A percentile compares a stretch with the other conserved stretches of the same genome.
Evolutionary conservation across 192 early-diverging fungal species (phyloP).

Genomic region (Backusella macrospora): DNA sequence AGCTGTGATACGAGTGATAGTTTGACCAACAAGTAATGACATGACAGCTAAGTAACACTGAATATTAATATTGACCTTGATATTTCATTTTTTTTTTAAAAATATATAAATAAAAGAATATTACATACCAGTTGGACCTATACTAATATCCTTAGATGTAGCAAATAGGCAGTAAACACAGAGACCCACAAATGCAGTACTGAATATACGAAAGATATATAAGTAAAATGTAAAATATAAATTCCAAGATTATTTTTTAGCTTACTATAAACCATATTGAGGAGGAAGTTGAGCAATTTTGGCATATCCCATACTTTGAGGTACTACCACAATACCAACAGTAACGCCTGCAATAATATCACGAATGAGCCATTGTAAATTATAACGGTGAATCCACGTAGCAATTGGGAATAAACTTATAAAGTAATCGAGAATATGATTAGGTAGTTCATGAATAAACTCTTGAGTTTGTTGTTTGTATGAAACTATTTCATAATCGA

Average conservation of each 20-base stretch:
- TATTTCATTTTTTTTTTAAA: not conserved
- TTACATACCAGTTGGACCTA: constrained; percentile 52
- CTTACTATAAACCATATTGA: constrained; percentile 75
- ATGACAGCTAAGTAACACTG: constrained; percentile 59
- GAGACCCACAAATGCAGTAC: constrained; percentile 65
- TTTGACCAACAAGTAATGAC: constrained; percentile 74
- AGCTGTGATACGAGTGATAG: constrained; percentile 47
- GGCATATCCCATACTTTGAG: constrained; percentile 74
- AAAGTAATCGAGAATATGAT: constrained; percentile 29
- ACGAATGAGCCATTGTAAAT: constrained; percentile 49
- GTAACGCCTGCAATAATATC: constrained; percentile 74
- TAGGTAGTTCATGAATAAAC: constrained; percentile 27
- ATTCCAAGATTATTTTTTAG: not conserved
- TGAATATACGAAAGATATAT: not conserved
- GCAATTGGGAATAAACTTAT: constrained; percentile 38
- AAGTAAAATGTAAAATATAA: constrained; percentile 2
- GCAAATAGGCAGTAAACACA: constrained; percentile 64
- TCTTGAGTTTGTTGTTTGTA: constrained; percentile 23
- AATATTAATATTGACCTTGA: not conserved
- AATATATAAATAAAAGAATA: not conserved
- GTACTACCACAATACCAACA: constrained; percentile 75
- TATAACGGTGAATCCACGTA: constrained; percentile 42
- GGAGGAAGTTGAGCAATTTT: constrained; percentile 67
- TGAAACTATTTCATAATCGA: constrained; percentile 36
- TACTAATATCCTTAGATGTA: constrained; percentile 77